Evolutionary conservation across 805 yeast genomes (phyloP).

Genomic region (Saturnispora saitoi): DNA sequence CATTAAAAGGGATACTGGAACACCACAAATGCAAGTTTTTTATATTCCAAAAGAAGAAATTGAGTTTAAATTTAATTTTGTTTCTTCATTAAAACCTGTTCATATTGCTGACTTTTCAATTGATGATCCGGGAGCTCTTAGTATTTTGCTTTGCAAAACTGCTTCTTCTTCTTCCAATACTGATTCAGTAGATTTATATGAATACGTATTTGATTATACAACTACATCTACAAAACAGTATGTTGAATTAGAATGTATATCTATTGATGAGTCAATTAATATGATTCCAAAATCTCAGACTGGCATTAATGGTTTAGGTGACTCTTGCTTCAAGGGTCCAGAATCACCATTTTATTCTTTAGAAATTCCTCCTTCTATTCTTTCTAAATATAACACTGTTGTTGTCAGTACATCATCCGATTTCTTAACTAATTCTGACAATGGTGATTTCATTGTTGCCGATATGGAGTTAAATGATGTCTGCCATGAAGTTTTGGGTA

Average conservation of each 20-base stretch:
- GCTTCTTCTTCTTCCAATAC: constrained; percentile 15
- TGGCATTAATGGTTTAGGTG: constrained; percentile 31
- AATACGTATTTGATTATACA: constrained; percentile 32
- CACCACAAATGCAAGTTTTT: constrained; percentile 29
- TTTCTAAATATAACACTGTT: constrained; percentile 41
- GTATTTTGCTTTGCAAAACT: constrained; percentile 26
- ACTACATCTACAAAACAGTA: constrained; percentile 29
- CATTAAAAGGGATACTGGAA: constrained; percentile 13
- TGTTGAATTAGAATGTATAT: constrained; percentile 38
- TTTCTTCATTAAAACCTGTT: constrained; percentile 26
- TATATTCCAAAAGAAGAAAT: constrained; percentile 26
- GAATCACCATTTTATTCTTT: constrained; percentile 41
- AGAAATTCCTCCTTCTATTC: constrained; percentile 31
- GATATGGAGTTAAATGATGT: constrained; percentile 26
- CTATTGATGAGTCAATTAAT: constrained; percentile 31
- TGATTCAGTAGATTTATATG: constrained; percentile 8
- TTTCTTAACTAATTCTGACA: neutral
- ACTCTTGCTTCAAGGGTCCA: constrained; percentile 50
- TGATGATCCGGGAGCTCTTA: constrained; percentile 22
- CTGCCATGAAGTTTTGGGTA: constrained; percentile 23
- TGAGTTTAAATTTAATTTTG: constrained; percentile 23
- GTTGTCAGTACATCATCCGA: constrained; percentile 35
- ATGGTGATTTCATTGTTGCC: constrained; percentile 31
- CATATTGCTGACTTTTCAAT: constrained; percentile 10
- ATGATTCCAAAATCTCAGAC: constrained; percentile 45